Evolutionary conservation across 345 rosid species (phyloP), one percentile per base, ranked within the genome.

Genomic region (Hibiscus trionum): DNA sequence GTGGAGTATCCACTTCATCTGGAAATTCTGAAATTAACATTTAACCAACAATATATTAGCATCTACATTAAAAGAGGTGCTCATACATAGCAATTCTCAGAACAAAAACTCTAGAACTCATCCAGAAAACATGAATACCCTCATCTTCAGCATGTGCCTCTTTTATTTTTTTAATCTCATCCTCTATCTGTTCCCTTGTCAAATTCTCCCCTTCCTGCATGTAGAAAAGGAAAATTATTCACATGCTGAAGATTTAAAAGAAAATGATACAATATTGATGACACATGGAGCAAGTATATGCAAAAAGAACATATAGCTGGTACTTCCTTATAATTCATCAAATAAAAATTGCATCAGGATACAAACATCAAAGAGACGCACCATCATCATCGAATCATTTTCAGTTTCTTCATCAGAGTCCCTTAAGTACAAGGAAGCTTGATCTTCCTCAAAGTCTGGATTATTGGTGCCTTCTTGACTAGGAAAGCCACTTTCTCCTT

Each of bases 141-240:
- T 94, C 97, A 69, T 94, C 96, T 74, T 88, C 96, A 50, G 93
- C 96, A 86, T 91, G 92, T 27, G 88, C 91, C 79, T 86, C 95
- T 82, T 91, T 94, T 62, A 90, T 84, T 83, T 81, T 91, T 76
- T 82, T 84, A 31, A 91, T 88, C 67, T 91, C 96, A 42, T 86
- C 91, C 80, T 88, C 90, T 72, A 88, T 83, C 74, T 91, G 97
- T 73, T 91, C 97, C 71, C 77, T 89, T 31, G 97, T 91, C 82
- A 90, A 75, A 75, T 79, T 85, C 61, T 94, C 97, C 56, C 85
- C 85, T 35, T 90, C 98, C 98, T 94, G 93, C 82, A 81, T 24
- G 35, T 24, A 57, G 77, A 63, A 67, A 66, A 35, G 52, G 5
- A 33, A 69, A 62, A 29, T 9, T 60, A 52, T 55, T 63, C 49